Conservation (phyloP, 192 early-diverging fungal genomes). For the Pilobolus umbonatus region DNA sequence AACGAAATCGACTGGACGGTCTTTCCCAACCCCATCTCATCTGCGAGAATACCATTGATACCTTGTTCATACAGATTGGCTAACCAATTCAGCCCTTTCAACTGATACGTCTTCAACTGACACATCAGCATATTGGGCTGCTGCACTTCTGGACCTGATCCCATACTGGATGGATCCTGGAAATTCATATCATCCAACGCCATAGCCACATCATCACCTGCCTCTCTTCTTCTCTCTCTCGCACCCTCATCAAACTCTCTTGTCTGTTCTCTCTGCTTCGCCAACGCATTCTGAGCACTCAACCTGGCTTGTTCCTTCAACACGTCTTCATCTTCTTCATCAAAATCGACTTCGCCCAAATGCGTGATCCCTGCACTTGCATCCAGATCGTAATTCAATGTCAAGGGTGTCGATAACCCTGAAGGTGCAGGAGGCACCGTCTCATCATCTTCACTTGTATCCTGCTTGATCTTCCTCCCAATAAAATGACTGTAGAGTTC, state of each 20-base stretch:
- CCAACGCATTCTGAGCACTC: constrained; percentile 74
- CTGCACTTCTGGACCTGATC: constrained; percentile 60
- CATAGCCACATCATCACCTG: constrained; percentile 30
- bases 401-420: constrained; percentile 6
- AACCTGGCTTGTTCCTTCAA: constrained; percentile 64
- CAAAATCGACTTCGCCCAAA: constrained; percentile 71
- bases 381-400: constrained; percentile 8
- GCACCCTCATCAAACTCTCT: constrained; percentile 63
- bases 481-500: constrained; percentile 92
- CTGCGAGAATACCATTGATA: constrained; percentile 87
- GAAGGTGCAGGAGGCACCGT: constrained; percentile 17
- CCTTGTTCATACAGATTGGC: constrained; percentile 84
- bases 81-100: constrained; percentile 84
- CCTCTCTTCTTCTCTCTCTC: constrained; percentile 31
- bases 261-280: constrained; percentile 60
- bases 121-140: constrained; percentile 88
- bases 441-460: constrained; percentile 31
- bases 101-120: constrained; percentile 75
- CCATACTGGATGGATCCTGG: constrained; percentile 71
- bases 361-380: constrained; percentile 9
- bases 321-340: constrained; percentile 66
- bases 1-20: constrained; percentile 89
- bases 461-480: constrained; percentile 65
- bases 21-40: constrained; percentile 68
- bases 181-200: constrained; percentile 81